Evolutionary conservation across 306 rosid genomes (phyloP), one percentile per base, ranked within the genome.

Genomic region (Trichosanthes cucumerina): DNA sequence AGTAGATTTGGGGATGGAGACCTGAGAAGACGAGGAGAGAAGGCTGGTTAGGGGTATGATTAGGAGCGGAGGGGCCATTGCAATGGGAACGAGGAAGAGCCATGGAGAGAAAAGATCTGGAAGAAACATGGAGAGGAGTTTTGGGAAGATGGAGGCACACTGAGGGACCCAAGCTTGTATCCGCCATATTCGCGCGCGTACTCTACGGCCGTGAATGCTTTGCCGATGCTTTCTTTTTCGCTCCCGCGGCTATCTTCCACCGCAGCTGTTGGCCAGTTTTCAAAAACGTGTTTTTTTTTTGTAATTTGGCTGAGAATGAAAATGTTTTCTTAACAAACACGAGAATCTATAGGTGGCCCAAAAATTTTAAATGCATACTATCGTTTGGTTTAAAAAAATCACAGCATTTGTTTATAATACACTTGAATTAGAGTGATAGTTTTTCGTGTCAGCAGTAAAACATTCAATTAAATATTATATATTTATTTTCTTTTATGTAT

Each of bases 1-100:
- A 36, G 18, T 10, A 4, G 34, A 24, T 24, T 58, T 12, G 28
- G 19, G 36, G 56, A 76, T 11, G 39, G 19, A 60, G 62, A 83
- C 90, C 89, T 53, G 97, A 94, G 78, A 94, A 94, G 87, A 94
- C 97, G 72, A 94, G 96, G 78, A 94, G 63, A 4, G 97, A 80
- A 3, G 95, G 95, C 58, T 81, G 87, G 28, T 79, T 52, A 47
- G 86, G 87, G 79, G 70, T 82, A 38, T 88, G 81, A 82, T 44
- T 82, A 2, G 83, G 56, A 39, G 71, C 36, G 78, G 89, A 88
- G 82, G 77, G 82, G 76, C 84, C 84, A 52, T 83, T 85, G 83
- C 84, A 82, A 23, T 85, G 88, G 19, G 91, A 75, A 62, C 62
- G 84, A 78, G 86, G 71, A 12, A 86, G 60, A 14, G 95, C 87